Evolutionary conservation across 2,329 filamentous ascomycete genomes (phyloP).

Genomic region (Rugonectria rugulosa): DNA sequence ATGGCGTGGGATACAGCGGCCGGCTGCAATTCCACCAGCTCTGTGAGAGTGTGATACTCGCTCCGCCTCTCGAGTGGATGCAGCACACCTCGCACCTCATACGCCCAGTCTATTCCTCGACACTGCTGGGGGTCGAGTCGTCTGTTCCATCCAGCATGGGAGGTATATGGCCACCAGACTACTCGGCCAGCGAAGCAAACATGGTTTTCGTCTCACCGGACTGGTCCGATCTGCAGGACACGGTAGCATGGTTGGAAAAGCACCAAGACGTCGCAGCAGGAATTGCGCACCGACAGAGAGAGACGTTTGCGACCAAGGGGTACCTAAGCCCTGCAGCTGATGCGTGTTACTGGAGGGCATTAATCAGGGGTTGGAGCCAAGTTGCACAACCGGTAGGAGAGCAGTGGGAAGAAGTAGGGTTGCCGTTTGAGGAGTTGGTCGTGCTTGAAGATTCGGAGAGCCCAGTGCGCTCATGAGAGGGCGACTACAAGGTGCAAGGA

Average conservation of each 20-base stretch:
- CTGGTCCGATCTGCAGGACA: conserved; percentile 59
- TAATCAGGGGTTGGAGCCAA: conserved; percentile 56
- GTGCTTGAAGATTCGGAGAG: background rate
- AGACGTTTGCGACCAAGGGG: conserved; percentile 50
- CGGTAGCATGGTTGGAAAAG: conserved; percentile 53
- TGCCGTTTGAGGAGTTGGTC: conserved; percentile 51
- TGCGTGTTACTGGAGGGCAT: conserved; percentile 60
- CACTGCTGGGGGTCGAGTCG: conserved; percentile 26
- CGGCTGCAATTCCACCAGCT: conserved; percentile 60
- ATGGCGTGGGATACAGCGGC: conserved; percentile 62
- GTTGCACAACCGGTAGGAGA: conserved; percentile 48
- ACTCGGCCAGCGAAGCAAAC: conserved; percentile 49
- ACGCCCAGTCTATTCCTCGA: conserved; percentile 51
- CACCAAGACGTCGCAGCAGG: conserved; percentile 53
- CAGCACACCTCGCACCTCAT: conserved; percentile 59
- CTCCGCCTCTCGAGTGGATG: conserved; percentile 56
- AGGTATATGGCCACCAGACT: conserved; percentile 49
- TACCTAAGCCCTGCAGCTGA: conserved; percentile 60
- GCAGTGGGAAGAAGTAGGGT: conserved; percentile 42
- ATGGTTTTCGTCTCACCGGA: conserved; percentile 59
- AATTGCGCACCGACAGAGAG: conserved; percentile 57
- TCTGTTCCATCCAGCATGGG: background rate
- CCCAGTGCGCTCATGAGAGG: background rate
- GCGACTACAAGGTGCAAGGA: too few species aligned
- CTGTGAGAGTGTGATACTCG: conserved; percentile 56